phyloP scores from a whole-genome alignment of 1,139 yeast genomes.

The Arxiozyma bovina region DNA sequence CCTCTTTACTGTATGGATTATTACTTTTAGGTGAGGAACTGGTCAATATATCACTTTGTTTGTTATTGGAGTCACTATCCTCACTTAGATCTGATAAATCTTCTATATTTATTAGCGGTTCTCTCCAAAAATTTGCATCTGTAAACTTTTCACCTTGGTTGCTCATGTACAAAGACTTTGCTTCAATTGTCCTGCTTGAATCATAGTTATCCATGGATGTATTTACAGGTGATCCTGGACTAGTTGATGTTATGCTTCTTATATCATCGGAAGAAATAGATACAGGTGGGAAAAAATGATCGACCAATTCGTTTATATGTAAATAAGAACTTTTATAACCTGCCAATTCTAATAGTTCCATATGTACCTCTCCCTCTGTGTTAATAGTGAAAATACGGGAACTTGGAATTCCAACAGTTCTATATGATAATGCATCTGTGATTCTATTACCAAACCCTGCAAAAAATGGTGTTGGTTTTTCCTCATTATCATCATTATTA shows the following conservation, averaged over 20 bases:
- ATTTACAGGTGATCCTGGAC: slow-evolving; percentile 29
- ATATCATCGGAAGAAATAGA: slow-evolving; percentile 30
- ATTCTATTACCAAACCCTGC: slow-evolving; percentile 98
- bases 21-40: neutral
- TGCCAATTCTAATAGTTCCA: slow-evolving; percentile 90
- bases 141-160: slow-evolving; percentile 57
- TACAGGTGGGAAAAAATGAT: slow-evolving; percentile 94
- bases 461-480: slow-evolving; percentile 55
- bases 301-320: slow-evolving; percentile 87
- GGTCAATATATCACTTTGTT: neutral
- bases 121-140: slow-evolving; percentile 90
- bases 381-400: slow-evolving; percentile 93
- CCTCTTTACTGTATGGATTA: neutral
- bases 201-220: slow-evolving; percentile 12
- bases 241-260: slow-evolving; percentile 22
- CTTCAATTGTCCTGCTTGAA: slow-evolving; percentile 24
- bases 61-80: slow-evolving; percentile 24
- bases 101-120: slow-evolving; percentile 55
- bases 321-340: slow-evolving; percentile 86
- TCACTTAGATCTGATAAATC: slow-evolving; percentile 31
- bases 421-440: slow-evolving; percentile 91
- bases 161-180: slow-evolving; percentile 28
- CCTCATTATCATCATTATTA: slow-evolving; percentile 13
- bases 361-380: slow-evolving; percentile 93
- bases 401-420: slow-evolving; percentile 90